Conservation (phyloP, 305 asterid genomes). For the Vinca major region DNA sequence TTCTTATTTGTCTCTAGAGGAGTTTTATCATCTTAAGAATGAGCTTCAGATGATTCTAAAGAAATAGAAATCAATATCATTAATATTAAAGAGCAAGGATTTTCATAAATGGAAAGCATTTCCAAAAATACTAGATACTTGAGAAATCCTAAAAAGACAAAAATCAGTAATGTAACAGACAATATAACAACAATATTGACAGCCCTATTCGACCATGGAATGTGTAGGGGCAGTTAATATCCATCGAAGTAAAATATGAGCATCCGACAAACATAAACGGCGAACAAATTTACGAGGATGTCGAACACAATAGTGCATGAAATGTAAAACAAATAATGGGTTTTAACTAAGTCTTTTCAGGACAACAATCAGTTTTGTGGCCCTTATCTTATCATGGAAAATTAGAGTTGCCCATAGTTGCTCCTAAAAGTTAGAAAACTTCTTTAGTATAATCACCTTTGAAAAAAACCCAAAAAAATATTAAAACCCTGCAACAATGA, state of each 20-base stretch:
- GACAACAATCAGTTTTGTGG: neutral
- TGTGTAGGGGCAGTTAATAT: neutral
- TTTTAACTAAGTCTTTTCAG: neutral
- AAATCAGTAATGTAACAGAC: neutral
- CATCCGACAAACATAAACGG: neutral
- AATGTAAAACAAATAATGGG: neutral
- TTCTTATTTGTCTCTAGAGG: conserved; percentile 50
- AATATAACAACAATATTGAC: neutral
- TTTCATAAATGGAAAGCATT: neutral
- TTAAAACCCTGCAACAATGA: no score
- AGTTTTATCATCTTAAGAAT: conserved; percentile 56
- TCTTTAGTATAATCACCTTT: no score
- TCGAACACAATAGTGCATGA: neutral
- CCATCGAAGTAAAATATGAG: neutral
- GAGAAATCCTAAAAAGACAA: neutral
- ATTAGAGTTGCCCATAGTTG: no score
- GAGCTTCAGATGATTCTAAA: conserved; percentile 40
- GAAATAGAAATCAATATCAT: neutral
- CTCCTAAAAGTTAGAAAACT: no score
- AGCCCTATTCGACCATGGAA: neutral
- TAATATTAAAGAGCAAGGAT: neutral
- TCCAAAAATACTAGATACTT: neutral
- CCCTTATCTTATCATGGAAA: neutral
- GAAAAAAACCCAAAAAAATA: no score
- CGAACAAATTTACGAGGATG: neutral